Evolutionary conservation across 2,329 filamentous ascomycete genomes (phyloP).

Genomic region (Aspergillus japonicus): DNA sequence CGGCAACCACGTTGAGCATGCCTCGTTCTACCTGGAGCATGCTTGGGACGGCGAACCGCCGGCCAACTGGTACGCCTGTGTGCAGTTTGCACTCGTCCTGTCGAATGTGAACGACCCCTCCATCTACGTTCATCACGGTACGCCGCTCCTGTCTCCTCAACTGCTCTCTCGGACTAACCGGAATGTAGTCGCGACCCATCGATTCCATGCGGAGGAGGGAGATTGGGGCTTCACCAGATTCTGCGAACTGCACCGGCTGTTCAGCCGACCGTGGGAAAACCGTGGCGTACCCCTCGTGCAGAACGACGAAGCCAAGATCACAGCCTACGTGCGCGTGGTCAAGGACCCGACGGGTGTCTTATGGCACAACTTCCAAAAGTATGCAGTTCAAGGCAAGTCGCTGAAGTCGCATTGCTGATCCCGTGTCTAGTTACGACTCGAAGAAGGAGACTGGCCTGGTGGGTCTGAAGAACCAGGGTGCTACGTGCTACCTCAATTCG

Average conservation of each 20-base stretch:
- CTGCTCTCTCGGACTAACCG: conserved; percentile 8
- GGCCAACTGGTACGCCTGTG: conserved; percentile 93
- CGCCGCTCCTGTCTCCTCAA: conserved; percentile 20
- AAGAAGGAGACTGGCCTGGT: conserved; percentile 98
- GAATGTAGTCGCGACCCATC: conserved; percentile 71
- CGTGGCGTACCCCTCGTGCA: conserved; percentile 56
- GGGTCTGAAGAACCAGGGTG: conserved; percentile 93
- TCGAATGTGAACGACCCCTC: conserved; percentile 94
- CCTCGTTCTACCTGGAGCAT: conserved; percentile 95
- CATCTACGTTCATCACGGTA: conserved; percentile 71
- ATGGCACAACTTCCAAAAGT: conserved; percentile 50
- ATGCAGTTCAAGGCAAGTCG: conserved; percentile 14
- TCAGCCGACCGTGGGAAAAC: conserved; percentile 73
- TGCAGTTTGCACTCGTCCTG: conserved; percentile 89
- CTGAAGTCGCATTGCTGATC: conserved; percentile 43
- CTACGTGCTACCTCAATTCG: conserved; percentile 85
- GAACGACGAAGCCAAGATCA: conserved; percentile 48
- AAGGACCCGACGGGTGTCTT: conserved; percentile 51
- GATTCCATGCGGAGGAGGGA: conserved; percentile 92
- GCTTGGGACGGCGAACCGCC: conserved; percentile 76
- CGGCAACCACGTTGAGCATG: conserved; percentile 90
- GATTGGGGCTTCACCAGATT: conserved; percentile 99
- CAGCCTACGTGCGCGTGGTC: conserved; percentile 50
- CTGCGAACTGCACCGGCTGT: conserved; percentile 81
- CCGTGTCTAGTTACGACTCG: conserved; percentile 73